Conservation (phyloP, 441 rosid genomes). For the Jatropha podagrica region DNA sequence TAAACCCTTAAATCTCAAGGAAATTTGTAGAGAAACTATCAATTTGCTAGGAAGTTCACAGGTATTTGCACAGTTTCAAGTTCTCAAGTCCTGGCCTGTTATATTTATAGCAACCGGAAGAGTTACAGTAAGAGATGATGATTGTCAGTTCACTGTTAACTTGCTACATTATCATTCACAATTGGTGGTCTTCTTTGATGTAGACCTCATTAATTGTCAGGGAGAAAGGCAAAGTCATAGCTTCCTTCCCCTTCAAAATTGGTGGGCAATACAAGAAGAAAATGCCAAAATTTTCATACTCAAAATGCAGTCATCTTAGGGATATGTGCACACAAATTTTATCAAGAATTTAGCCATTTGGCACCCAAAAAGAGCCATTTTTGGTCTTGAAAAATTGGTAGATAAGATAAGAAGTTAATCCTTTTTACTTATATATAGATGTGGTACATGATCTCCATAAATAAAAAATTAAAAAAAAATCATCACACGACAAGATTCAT, state of each 20-base stretch:
- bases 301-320: not conserved
- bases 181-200: not conserved
- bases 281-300: constrained; percentile 7
- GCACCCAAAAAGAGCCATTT: not conserved
- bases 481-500: no score
- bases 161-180: not conserved
- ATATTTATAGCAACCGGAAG: not conserved
- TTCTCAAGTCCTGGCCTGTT: not conserved
- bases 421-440: no score
- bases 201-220: constrained; percentile 7
- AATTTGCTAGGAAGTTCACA: not conserved
- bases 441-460: no score
- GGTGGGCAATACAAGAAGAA: constrained; percentile 9
- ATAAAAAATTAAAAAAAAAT: no score
- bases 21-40: not conserved
- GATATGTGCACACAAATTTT: not conserved
- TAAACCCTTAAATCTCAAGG: not conserved
- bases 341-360: not conserved
- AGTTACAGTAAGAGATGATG: not conserved
- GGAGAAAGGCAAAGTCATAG: constrained; percentile 15
- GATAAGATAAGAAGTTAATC: no score
- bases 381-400: no score
- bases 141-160: not conserved
- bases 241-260: constrained; percentile 16
- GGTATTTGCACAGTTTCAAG: not conserved